Evolutionary conservation across 2,329 filamentous ascomycete genomes (phyloP).

Genomic region (Lecanoromycetidae sp.): DNA sequence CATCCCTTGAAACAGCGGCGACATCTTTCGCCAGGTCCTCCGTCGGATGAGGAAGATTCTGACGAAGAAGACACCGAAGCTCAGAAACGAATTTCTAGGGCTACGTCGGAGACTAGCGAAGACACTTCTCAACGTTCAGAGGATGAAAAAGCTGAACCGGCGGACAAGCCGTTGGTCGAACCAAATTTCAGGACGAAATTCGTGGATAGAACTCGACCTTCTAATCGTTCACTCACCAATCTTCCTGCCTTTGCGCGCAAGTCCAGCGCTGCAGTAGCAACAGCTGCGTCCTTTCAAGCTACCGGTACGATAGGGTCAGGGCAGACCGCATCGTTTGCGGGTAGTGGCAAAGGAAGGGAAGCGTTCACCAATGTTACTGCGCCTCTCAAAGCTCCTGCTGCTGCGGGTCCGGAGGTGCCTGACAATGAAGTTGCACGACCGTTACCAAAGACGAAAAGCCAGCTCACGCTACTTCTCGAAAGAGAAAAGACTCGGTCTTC

Average conservation of each 20-base stretch:
- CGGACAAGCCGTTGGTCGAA: slow-evolving; percentile 8
- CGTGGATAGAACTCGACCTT: slow-evolving; percentile 7
- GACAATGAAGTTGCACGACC: background rate
- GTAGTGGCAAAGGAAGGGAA: slow-evolving; percentile 4
- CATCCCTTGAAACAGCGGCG: slow-evolving; percentile 2
- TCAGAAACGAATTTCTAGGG: background rate
- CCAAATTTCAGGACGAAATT: slow-evolving; percentile 12
- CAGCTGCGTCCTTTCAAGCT: slow-evolving; percentile 16
- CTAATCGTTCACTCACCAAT: slow-evolving; percentile 9
- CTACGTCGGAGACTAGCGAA: background rate
- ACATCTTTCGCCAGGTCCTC: background rate
- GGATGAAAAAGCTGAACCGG: background rate
- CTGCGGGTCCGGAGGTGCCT: background rate
- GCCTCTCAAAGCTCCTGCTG: slow-evolving; percentile 7
- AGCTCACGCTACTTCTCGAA: slow-evolving; percentile 17
- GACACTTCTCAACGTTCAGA: background rate
- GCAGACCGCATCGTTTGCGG: background rate
- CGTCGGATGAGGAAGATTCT: background rate
- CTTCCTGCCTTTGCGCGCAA: slow-evolving; percentile 9
- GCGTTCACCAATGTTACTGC: slow-evolving; percentile 10
- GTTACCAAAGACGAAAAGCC: slow-evolving; percentile 17
- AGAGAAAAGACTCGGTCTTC: slow-evolving; percentile 4
- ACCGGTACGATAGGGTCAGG: slow-evolving; percentile 11
- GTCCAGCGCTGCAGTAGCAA: slow-evolving; percentile 4
- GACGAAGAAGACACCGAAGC: background rate